A percentile compares a stretch with the other conserved stretches of the same genome.
Conservation (phyloP, 768 basidiomycete species). For the Suillus variegatus region DNA sequence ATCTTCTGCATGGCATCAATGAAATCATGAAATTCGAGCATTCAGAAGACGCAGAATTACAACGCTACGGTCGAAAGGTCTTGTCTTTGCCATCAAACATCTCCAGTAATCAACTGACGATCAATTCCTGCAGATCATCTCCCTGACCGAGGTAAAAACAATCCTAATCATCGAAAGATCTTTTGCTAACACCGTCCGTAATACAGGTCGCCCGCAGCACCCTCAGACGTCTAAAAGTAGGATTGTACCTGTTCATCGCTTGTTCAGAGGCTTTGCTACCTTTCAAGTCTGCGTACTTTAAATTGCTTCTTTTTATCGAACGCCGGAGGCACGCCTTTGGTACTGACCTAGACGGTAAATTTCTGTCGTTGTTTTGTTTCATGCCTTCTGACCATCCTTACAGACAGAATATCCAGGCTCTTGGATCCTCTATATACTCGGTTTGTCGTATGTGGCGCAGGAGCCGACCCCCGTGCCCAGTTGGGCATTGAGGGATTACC, state of each 20-base stretch:
- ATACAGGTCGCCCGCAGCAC: conserved; percentile 49
- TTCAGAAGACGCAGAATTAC: conserved; percentile 21
- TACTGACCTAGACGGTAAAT: conserved; percentile 26
- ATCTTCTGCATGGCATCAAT: conserved; percentile 30
- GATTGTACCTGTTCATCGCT: conserved; percentile 45
- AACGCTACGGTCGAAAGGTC: conserved; percentile 29
- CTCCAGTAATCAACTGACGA: conserved; percentile 8
- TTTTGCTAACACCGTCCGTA: neutral
- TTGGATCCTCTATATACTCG: conserved; percentile 33
- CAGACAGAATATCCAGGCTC: conserved; percentile 34
- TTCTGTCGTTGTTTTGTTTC: neutral
- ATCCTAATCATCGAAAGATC: neutral
- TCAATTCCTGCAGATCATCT: conserved; percentile 40
- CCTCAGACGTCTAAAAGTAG: conserved; percentile 42
- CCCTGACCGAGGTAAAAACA: conserved; percentile 50
- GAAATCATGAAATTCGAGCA: conserved; percentile 23
- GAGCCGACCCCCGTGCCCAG: conserved; percentile 33
- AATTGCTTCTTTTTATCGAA: conserved; percentile 44
- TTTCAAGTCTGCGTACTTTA: conserved; percentile 51
- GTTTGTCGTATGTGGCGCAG: conserved; percentile 26
- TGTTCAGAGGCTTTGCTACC: conserved; percentile 41
- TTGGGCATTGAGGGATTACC: conserved; percentile 2
- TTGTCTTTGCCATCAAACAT: neutral
- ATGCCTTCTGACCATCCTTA: conserved; percentile 2
- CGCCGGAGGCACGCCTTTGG: conserved; percentile 31